Evolutionary conservation across 2,329 filamentous ascomycete species (phyloP), one percentile per base, ranked within the genome.

Genomic region (Exophiala viscosa): DNA sequence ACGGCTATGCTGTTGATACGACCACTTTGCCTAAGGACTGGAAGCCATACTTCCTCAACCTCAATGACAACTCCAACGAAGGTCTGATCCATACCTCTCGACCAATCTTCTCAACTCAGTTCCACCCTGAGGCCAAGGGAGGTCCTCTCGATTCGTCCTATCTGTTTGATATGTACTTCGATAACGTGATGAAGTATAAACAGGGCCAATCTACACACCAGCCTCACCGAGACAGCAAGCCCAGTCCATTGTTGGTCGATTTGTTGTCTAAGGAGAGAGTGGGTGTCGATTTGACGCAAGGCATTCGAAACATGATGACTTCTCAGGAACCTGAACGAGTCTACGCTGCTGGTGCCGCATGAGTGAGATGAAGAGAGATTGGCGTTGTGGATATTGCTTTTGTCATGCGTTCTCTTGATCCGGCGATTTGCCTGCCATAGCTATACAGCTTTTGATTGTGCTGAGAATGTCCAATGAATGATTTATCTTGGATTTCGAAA

Each of bases 41-140:
- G 84, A 93, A 91, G 80, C 92, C 96, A 72, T 97, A 95, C 80
- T 99, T 97, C 70, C 86, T 95, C 73, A 97, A 99, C 79, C 79
- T 97, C 62, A 99, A 97, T 73, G 93, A 99, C 68, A 89, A 90
- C 58, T 92, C 87, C 72, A 99, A 99, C 72, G 93, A 99, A 78
- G 92, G 88, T 55, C 90, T 99, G 84, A 90, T 96, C 70, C 93
- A 99, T 81, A 90, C 87, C 75, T 87, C 88, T 53, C 88, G 92
- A 33, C 93, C 93, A 58, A 99, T 99, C 70, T 97, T 99, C 81
- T 92, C 88, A 60, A 96, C 91, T 18, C 93, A 99, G 74, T 99
- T 99, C 84, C 93, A 99, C 70, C 93, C 93, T 13, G 93, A 99
- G 76, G 93, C 93, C 63, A 96, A 96, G 80, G 93, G 93, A 56